A percentile compares a stretch with the other conserved stretches of the same genome.
phyloP scores from a whole-genome alignment of 441 rosid genomes.

The Pelargonium cotyledonis region DNA sequence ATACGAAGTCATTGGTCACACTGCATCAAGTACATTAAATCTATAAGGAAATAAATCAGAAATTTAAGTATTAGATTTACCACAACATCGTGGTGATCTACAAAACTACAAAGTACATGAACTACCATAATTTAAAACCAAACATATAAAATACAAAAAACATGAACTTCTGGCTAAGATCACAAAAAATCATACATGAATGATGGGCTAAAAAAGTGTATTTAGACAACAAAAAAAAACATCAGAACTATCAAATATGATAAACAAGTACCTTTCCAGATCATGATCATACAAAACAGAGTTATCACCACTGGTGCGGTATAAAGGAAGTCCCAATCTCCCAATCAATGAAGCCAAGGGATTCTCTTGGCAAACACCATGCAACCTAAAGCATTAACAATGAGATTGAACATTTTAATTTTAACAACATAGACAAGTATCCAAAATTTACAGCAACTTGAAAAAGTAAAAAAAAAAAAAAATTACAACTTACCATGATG shows the following conservation, averaged over 20 bases:
- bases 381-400: constrained; percentile 54
- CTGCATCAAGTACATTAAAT: too few species aligned
- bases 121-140: not conserved
- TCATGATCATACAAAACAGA: constrained; percentile 95
- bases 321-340: constrained; percentile 79
- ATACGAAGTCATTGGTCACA: too few species aligned
- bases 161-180: not conserved
- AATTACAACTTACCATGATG: constrained; percentile 65
- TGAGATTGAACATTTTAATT: constrained; percentile 10
- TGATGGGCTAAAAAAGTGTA: too few species aligned
- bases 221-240: too few species aligned
- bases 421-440: not conserved
- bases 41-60: too few species aligned
- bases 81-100: too few species aligned
- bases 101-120: too few species aligned
- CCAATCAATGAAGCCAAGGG: constrained; percentile 87
- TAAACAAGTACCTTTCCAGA: constrained; percentile 61
- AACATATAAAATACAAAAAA: not conserved
- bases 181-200: constrained; percentile 5
- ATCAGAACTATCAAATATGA: not conserved
- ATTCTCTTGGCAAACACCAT: constrained; percentile 89
- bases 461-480: too few species aligned
- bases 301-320: constrained; percentile 92
- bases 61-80: too few species aligned
- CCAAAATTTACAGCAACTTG: not conserved